Percentiles rank a stretch among this genome's conserved stretches.
Evolutionary conservation across 495 filamentous ascomycete genomes (phyloP).

Genomic region (Tuber magnatum): DNA sequence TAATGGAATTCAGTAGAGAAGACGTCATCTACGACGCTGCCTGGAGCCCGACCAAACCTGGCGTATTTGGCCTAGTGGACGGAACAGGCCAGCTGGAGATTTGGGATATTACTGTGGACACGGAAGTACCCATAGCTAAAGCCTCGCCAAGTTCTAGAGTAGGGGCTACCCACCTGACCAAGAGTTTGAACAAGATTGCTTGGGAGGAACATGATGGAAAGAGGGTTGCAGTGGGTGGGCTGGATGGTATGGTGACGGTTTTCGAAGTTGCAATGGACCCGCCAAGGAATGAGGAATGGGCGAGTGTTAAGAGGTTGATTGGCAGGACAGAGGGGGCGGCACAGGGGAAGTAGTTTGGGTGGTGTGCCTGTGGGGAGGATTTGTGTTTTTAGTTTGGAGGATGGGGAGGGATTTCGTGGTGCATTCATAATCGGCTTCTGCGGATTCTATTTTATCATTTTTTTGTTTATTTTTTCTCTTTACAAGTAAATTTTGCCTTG

Average conservation of each 20-base stretch:
- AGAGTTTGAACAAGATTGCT: constrained; percentile 82
- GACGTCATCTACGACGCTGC: constrained; percentile 92
- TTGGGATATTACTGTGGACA: constrained; percentile 89
- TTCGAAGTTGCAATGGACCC: constrained; percentile 88
- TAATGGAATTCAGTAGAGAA: constrained; percentile 84
- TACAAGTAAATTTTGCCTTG: background rate
- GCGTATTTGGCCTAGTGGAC: constrained; percentile 88
- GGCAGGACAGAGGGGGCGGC: constrained; percentile 52
- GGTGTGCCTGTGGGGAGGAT: background rate
- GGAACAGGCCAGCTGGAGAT: constrained; percentile 88
- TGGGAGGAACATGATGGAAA: constrained; percentile 89
- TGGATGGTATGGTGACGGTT: constrained; percentile 81
- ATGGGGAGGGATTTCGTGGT: background rate
- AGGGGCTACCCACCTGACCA: constrained; percentile 55
- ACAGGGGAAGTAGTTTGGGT: background rate
- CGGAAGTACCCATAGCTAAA: constrained; percentile 77
- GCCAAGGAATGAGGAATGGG: constrained; percentile 81
- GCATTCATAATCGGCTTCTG: background rate
- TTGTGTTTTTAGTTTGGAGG: background rate
- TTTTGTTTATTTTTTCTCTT: background rate
- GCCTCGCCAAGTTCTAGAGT: constrained; percentile 59
- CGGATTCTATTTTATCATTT: background rate
- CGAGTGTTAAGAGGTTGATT: constrained; percentile 76
- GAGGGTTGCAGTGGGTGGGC: constrained; percentile 75
- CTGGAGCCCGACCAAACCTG: constrained; percentile 87